A percentile compares a stretch with the other conserved stretches of the same genome.
phyloP scores from a whole-genome alignment of 306 rosid species.

The Citrullus colocynthis region DNA sequence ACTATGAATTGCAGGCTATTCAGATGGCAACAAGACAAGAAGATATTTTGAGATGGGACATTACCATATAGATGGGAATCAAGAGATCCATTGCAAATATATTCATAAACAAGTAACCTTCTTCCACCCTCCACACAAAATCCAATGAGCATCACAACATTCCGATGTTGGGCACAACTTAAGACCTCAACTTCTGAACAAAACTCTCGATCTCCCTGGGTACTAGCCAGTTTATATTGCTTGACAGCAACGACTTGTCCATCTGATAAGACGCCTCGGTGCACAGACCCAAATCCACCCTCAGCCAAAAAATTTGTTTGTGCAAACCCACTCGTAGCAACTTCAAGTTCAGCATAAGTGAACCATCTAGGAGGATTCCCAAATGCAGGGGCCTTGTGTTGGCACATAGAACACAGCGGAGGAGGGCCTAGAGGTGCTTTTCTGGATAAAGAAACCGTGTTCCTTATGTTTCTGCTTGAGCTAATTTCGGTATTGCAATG shows the following conservation, averaged over 20 bases:
- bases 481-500: constrained; percentile 42
- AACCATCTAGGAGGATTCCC: constrained; percentile 97
- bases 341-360: constrained; percentile 63
- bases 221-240: constrained; percentile 76
- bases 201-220: constrained; percentile 92
- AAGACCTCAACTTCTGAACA: constrained; percentile 96
- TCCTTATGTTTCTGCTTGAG: constrained; percentile 68
- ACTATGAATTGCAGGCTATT: neutral
- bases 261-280: constrained; percentile 61
- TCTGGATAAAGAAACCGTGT: constrained; percentile 47
- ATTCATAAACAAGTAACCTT: constrained; percentile 87
- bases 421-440: constrained; percentile 68
- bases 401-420: constrained; percentile 88
- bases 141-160: constrained; percentile 86
- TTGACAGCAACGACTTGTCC: constrained; percentile 85
- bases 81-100: constrained; percentile 79
- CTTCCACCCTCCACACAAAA: constrained; percentile 86
- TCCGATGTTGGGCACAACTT: constrained; percentile 96
- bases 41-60: neutral
- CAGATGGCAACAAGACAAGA: neutral
- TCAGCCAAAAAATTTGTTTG: constrained; percentile 82
- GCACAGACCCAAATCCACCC: constrained; percentile 97
- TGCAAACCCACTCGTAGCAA: constrained; percentile 82
- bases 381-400: constrained; percentile 85
- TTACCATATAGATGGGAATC: constrained; percentile 89